These are phyloP conservation scores for Suhomyces canberraensis DNA, from an alignment of 805 yeast genomes.

Conservation along the genomic window DNA sequence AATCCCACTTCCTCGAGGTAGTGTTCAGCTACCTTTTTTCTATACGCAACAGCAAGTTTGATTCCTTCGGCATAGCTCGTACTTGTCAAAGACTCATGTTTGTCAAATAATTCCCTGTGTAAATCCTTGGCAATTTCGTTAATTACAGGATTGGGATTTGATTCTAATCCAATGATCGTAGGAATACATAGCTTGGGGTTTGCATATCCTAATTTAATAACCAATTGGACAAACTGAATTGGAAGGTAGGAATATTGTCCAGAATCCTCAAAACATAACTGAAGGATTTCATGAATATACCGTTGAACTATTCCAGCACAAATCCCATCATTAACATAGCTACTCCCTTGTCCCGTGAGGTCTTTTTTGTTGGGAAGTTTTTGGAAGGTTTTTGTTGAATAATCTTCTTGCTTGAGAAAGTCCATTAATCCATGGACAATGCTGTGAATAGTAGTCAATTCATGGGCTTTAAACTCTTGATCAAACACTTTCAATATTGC, in stretches of 20 bases:
- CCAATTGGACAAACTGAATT: conserved; percentile 51
- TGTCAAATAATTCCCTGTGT: conserved; percentile 55
- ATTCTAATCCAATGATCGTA: conserved; percentile 65
- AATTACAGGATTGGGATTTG: conserved; percentile 45
- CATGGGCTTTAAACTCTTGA: conserved; percentile 38
- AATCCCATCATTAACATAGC: conserved; percentile 61
- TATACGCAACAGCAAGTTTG: conserved; percentile 48
- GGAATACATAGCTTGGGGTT: conserved; percentile 71
- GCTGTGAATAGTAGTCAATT: conserved; percentile 44
- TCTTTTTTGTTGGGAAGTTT: conserved; percentile 44
- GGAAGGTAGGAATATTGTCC: conserved; percentile 48
- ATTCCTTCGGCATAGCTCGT: conserved; percentile 63
- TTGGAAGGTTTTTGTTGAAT: conserved; percentile 36
- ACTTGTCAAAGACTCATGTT: conserved; percentile 71
- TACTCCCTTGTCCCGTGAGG: conserved; percentile 39
- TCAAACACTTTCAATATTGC: conserved; percentile 53
- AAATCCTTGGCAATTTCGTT: conserved; percentile 48
- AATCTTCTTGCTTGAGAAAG: conserved; percentile 59
- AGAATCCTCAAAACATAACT: conserved; percentile 46
- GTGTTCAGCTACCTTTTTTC: conserved; percentile 22
- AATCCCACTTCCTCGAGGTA: conserved; percentile 29
- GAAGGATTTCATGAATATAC: conserved; percentile 48
- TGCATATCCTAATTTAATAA: conserved; percentile 64
- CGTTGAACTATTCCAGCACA: conserved; percentile 71
- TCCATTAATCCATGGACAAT: conserved; percentile 56